Evolutionary conservation across 208 protist species (phyloP).

Genomic region (Zelonia costaricensis): DNA sequence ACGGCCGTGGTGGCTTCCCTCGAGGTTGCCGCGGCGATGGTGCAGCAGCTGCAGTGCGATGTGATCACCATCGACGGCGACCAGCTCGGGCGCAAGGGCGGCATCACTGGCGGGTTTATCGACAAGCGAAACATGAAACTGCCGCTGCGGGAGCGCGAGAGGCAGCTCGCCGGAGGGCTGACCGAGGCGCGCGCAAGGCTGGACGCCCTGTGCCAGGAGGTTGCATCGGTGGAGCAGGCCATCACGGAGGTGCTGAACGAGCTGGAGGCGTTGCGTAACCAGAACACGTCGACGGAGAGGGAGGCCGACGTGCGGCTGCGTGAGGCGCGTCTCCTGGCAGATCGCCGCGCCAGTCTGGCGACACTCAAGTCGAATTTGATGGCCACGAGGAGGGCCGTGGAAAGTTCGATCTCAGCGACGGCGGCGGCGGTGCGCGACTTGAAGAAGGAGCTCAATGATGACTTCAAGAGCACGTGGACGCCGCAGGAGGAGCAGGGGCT

Average conservation of each 20-base stretch:
- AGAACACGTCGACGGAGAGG: conserved; percentile 48
- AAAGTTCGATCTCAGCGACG: conserved; percentile 44
- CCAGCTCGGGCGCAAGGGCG: conserved; percentile 86
- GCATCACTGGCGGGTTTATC: conserved; percentile 96
- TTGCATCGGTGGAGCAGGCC: conserved; percentile 69
- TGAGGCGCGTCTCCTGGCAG: conserved; percentile 42
- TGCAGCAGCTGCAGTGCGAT: conserved; percentile 83
- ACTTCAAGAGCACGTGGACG: conserved; percentile 67
- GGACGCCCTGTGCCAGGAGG: conserved; percentile 61
- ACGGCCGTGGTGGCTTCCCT: conserved; percentile 89
- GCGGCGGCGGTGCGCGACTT: conserved; percentile 34
- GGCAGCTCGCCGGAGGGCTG: conserved; percentile 27
- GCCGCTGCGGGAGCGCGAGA: conserved; percentile 49
- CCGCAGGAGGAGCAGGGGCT: conserved; percentile 66
- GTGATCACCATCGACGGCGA: conserved; percentile 96
- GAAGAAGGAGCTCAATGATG: conserved; percentile 50
- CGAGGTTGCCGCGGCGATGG: conserved; percentile 73
- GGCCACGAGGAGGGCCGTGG: conserved; percentile 36
- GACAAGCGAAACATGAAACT: conserved; percentile 89
- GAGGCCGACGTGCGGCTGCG: conserved; percentile 42
- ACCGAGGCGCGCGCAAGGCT: conserved; percentile 36
- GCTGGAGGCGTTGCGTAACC: conserved; percentile 60
- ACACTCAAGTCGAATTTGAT: conserved; percentile 55
- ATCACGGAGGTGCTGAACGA: conserved; percentile 82
- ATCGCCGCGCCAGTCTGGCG: conserved; percentile 35